Evolutionary conservation across 2,329 filamentous ascomycete species (phyloP).

Genomic region (Colletotrichum karsti): DNA sequence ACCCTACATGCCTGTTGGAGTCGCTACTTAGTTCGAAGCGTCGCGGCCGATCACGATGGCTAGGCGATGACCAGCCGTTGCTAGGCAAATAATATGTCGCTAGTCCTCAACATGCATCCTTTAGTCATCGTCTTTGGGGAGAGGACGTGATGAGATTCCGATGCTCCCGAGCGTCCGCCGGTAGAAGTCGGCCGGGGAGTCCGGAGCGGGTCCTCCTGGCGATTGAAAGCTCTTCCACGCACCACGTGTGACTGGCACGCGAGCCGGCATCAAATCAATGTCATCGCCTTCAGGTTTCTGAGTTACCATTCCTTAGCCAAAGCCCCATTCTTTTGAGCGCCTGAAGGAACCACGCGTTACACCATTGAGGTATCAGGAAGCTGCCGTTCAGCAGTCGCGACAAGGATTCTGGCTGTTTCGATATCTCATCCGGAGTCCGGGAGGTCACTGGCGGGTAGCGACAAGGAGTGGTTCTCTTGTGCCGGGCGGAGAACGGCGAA

Average conservation of each 20-base stretch:
- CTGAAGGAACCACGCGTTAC: neutral
- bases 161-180: constrained; percentile 3
- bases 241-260: neutral
- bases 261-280: neutral
- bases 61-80: neutral
- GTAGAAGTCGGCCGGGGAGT: constrained; percentile 2
- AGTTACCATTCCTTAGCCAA: neutral
- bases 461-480: neutral
- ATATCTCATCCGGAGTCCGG: neutral
- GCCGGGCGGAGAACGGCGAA: neutral
- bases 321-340: neutral
- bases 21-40: neutral
- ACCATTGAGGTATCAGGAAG: neutral
- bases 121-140: constrained; percentile 11
- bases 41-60: neutral
- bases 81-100: neutral
- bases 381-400: neutral
- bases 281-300: neutral
- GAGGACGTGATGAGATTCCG: neutral
- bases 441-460: neutral
- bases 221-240: neutral
- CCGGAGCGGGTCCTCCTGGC: neutral
- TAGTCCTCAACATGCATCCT: neutral
- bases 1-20: neutral
- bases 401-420: neutral